Evolutionary conservation across 1,284 basidiomycete genomes (phyloP).

Genomic region (Dichomitus squalens): DNA sequence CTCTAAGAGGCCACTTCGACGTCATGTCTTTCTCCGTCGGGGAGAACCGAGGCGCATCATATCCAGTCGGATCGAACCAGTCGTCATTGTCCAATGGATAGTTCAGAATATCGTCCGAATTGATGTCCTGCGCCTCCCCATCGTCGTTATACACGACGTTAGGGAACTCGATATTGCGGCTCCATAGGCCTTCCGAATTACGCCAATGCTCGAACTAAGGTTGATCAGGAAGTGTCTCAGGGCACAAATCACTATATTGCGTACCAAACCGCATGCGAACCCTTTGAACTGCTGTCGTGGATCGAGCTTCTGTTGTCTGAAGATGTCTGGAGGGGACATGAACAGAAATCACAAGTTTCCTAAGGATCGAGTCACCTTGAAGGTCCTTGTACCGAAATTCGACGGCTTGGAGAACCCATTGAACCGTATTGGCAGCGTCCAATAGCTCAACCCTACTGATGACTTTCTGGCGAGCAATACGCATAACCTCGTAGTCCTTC

Average conservation of each 20-base stretch:
- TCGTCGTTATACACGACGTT: slow-evolving; percentile 4
- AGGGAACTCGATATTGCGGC: slow-evolving; percentile 4
- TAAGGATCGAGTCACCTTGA: slow-evolving; percentile 1
- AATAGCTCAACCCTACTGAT: slow-evolving; percentile 28
- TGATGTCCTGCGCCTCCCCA: slow-evolving; percentile 21
- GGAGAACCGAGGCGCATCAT: slow-evolving; percentile 2
- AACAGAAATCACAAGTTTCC: neutral
- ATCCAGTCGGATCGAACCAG: slow-evolving; percentile 24
- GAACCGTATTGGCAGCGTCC: slow-evolving; percentile 25
- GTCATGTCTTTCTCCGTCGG: neutral
- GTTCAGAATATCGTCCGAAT: slow-evolving; percentile 20
- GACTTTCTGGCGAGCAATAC: slow-evolving; percentile 14
- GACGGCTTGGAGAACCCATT: slow-evolving; percentile 21
- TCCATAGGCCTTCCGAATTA: slow-evolving; percentile 8
- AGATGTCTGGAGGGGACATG: slow-evolving; percentile 34
- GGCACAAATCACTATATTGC: neutral
- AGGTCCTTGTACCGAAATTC: slow-evolving; percentile 18
- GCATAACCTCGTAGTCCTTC: slow-evolving; percentile 23
- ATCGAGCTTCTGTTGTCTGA: slow-evolving; percentile 35
- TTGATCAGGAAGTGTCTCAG: neutral
- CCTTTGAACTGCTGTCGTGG: slow-evolving; percentile 29
- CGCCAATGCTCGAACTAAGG: slow-evolving; percentile 18
- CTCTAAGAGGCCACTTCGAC: slow-evolving; percentile 2
- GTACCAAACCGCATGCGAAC: slow-evolving; percentile 32
- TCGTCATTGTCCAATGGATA: slow-evolving; percentile 20